These are phyloP conservation scores for Phialemonium atrogriseum DNA, from an alignment of 2,329 filamentous ascomycete genomes.

Conservation along the genomic window DNA sequence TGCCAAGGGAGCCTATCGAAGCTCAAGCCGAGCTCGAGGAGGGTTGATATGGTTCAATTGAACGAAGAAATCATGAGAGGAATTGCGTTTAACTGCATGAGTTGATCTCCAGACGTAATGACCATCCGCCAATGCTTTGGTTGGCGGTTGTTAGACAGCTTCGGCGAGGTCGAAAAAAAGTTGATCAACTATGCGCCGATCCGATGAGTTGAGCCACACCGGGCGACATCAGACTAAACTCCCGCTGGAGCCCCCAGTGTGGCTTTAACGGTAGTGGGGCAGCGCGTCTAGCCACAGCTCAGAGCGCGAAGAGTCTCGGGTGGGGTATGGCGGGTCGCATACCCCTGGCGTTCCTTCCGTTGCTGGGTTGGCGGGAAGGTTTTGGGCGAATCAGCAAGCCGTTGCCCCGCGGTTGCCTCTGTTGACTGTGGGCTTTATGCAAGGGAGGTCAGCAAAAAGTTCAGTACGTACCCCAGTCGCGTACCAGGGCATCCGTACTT, in stretches of 20 bases:
- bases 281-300: slow-evolving; percentile 16
- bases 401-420: slow-evolving; percentile 52
- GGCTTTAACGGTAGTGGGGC: slow-evolving; percentile 2
- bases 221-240: background rate
- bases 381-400: slow-evolving; percentile 32
- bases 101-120: background rate
- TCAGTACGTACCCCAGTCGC: slow-evolving; percentile 19
- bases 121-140: background rate
- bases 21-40: slow-evolving; percentile 2
- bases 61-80: background rate
- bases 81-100: too few species aligned
- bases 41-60: slow-evolving; percentile 1
- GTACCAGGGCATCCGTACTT: slow-evolving; percentile 10
- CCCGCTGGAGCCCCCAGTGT: slow-evolving; percentile 2
- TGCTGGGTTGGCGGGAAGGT: slow-evolving; percentile 4
- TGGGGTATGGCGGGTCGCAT: too few species aligned
- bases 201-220: slow-evolving; percentile 2
- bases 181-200: slow-evolving; percentile 2
- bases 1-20: slow-evolving; percentile 2
- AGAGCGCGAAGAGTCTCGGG: slow-evolving; percentile 16
- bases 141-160: background rate
- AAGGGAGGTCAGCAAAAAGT: slow-evolving; percentile 6
- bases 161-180: slow-evolving; percentile 2
- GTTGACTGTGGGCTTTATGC: slow-evolving; percentile 31
- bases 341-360: slow-evolving; percentile 8